Conservation (phyloP, 495 filamentous ascomycete species). For the Aspergillus homomorphus region DNA sequence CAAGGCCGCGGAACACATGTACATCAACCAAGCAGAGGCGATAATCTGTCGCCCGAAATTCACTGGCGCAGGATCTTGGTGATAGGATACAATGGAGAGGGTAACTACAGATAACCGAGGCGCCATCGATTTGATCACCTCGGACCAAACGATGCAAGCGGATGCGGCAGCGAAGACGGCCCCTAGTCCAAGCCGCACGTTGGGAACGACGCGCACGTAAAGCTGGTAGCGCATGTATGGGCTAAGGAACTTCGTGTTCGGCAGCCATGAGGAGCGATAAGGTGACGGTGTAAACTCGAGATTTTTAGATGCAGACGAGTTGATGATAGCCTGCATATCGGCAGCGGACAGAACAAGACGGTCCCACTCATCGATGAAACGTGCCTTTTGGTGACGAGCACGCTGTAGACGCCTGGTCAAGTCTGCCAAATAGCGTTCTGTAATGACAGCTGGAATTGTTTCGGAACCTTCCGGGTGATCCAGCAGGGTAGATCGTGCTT, state of each 20-base stretch:
- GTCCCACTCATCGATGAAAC: slow-evolving; percentile 86
- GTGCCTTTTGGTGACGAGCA: slow-evolving; percentile 74
- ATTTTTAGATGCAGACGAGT: slow-evolving; percentile 75
- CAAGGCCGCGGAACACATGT: slow-evolving; percentile 86
- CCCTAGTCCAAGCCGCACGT: slow-evolving; percentile 57
- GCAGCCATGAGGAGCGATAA: slow-evolving; percentile 52
- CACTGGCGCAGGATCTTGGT: slow-evolving; percentile 62
- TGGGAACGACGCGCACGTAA: slow-evolving; percentile 67
- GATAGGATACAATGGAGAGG: slow-evolving; percentile 79
- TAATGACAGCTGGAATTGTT: slow-evolving; percentile 73
- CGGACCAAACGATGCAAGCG: slow-evolving; percentile 83
- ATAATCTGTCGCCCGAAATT: slow-evolving; percentile 81
- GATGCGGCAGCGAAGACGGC: slow-evolving; percentile 69
- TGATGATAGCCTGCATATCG: slow-evolving; percentile 75
- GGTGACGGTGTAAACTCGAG: slow-evolving; percentile 67
- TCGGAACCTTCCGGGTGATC: slow-evolving; percentile 32
- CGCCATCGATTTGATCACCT: slow-evolving; percentile 73
- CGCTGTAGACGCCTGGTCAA: slow-evolving; percentile 76
- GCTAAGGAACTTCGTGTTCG: slow-evolving; percentile 60
- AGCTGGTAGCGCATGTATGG: slow-evolving; percentile 82
- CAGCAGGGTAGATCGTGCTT: slow-evolving; percentile 53
- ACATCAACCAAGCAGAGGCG: slow-evolving; percentile 83
- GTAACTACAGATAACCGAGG: slow-evolving; percentile 78
- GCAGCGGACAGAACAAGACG: slow-evolving; percentile 67
- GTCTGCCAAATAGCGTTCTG: slow-evolving; percentile 88